These are phyloP conservation scores for Quillaja saponaria DNA, from an alignment of 306 rosid species.

Conservation along the genomic window DNA sequence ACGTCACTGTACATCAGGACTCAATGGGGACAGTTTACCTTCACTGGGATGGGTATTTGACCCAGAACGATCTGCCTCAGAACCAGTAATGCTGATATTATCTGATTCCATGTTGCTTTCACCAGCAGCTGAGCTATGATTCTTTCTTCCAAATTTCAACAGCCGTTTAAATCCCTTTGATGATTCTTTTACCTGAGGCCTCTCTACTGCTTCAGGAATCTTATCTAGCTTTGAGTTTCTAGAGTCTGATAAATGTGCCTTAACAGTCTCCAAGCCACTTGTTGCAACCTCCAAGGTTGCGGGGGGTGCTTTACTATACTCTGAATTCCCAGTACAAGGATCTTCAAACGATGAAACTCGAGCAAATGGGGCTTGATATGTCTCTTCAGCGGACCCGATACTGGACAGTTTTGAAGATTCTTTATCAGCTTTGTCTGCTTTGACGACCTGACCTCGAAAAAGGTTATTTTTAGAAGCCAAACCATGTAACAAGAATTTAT, in stretches of 20 bases:
- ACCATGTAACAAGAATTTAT: slow-evolving; percentile 13
- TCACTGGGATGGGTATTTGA: slow-evolving; percentile 49
- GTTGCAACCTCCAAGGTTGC: slow-evolving; percentile 45
- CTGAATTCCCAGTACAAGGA: slow-evolving; percentile 69
- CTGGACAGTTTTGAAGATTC: slow-evolving; percentile 49
- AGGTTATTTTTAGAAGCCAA: slow-evolving; percentile 22
- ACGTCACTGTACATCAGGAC: too few relatives aligned
- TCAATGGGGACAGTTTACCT: slow-evolving; percentile 46
- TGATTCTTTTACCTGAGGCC: slow-evolving; percentile 71
- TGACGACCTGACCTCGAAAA: slow-evolving; percentile 51
- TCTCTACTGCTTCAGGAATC: slow-evolving; percentile 85
- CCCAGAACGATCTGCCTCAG: slow-evolving; percentile 67
- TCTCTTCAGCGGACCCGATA: slow-evolving; percentile 36
- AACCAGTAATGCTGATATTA: slow-evolving; percentile 48
- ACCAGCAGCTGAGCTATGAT: slow-evolving; percentile 58
- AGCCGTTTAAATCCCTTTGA: slow-evolving; percentile 74
- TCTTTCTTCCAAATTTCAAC: slow-evolving; percentile 87
- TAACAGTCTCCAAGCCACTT: slow-evolving; percentile 47
- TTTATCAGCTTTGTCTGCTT: slow-evolving; percentile 37
- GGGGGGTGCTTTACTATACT: slow-evolving; percentile 61
- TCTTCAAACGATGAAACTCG: slow-evolving; percentile 80
- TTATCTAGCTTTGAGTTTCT: slow-evolving; percentile 67
- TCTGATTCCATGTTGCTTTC: slow-evolving; percentile 63
- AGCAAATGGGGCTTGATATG: slow-evolving; percentile 70
- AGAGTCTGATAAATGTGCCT: slow-evolving; percentile 54